A percentile compares a stretch with the other conserved stretches of the same genome.
Evolutionary conservation across 1,284 basidiomycete genomes (phyloP).

Genomic region (Cryptococcus sp.): DNA sequence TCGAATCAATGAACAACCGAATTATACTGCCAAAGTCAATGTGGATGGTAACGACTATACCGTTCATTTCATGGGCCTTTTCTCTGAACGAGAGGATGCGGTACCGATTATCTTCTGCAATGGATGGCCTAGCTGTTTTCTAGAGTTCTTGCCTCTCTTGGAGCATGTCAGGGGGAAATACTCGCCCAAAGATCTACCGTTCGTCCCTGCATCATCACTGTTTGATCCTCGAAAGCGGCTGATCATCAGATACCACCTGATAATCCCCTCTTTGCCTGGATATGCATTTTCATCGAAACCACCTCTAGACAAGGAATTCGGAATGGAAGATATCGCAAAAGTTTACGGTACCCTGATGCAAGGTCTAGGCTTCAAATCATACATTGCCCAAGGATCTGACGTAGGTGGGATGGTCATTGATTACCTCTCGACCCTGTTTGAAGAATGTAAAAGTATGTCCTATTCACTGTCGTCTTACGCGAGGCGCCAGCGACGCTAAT

Average conservation of each 20-base stretch:
- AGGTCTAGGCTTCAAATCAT: constrained; percentile 40
- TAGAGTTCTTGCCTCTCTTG: constrained; percentile 34
- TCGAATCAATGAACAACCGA: constrained; percentile 21
- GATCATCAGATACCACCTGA: constrained; percentile 21
- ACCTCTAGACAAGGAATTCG: constrained; percentile 31
- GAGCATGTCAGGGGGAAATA: constrained; percentile 16
- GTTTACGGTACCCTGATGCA: constrained; percentile 35
- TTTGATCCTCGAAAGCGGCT: not conserved
- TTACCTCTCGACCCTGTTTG: constrained; percentile 18
- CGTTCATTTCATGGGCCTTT: constrained; percentile 38
- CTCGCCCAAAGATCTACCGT: constrained; percentile 22
- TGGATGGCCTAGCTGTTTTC: constrained; percentile 40
- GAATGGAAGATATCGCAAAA: constrained; percentile 26
- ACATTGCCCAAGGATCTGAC: constrained; percentile 42
- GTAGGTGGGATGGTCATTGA: constrained; percentile 31
- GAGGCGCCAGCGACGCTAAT: too few relatives aligned
- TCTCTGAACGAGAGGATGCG: constrained; percentile 26
- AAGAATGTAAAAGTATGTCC: constrained; percentile 25
- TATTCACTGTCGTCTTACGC: not conserved
- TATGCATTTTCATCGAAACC: constrained; percentile 32
- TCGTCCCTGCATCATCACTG: constrained; percentile 1
- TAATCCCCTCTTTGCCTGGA: constrained; percentile 34
- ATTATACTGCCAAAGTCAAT: constrained; percentile 16
- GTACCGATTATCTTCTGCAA: constrained; percentile 38
- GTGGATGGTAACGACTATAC: constrained; percentile 20